phyloP scores from a whole-genome alignment of 2,329 filamentous ascomycete species.

The Arthrobotrys entomopaga region DNA sequence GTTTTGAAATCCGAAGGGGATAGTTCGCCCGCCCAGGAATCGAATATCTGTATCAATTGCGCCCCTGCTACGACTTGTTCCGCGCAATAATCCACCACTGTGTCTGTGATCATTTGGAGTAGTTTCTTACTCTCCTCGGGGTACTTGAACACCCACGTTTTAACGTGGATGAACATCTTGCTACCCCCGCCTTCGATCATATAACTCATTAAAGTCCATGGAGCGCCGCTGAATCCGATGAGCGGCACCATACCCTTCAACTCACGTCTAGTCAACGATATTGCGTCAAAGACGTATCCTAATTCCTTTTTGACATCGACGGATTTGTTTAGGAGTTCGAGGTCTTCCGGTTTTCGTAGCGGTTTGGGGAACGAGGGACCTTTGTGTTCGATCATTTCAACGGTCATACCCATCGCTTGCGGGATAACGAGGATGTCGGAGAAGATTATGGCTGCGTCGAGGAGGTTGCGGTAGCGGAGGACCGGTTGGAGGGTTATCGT shows the following conservation, averaged over 20 bases:
- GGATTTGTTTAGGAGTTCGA: constrained; percentile 78
- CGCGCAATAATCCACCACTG: constrained; percentile 94
- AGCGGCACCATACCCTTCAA: constrained; percentile 87
- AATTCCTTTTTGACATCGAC: constrained; percentile 88
- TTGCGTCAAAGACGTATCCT: constrained; percentile 94
- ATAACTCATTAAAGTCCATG: constrained; percentile 97
- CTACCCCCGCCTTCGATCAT: constrained; percentile 98
- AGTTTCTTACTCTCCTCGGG: constrained; percentile 80
- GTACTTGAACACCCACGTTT: constrained; percentile 96
- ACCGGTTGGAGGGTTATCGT: constrained; percentile 94
- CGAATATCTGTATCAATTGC: constrained; percentile 95
- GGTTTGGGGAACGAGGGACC: constrained; percentile 93
- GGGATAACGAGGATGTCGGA: constrained; percentile 98
- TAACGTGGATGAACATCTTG: constrained; percentile 91
- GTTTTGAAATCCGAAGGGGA: constrained; percentile 83
- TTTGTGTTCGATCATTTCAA: constrained; percentile 98
- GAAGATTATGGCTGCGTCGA: constrained; percentile 98
- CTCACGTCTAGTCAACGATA: constrained; percentile 89
- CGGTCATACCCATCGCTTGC: constrained; percentile 97
- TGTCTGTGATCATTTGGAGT: constrained; percentile 88
- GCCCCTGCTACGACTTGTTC: constrained; percentile 92
- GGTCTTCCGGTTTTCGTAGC: constrained; percentile 80
- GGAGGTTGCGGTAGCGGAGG: constrained; percentile 86
- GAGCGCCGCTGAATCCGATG: constrained; percentile 95
- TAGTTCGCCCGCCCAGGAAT: constrained; percentile 96